Base-by-base conservation (phyloP, 2,329 filamentous ascomycete species). In the Clarireedia monteithiana region DNA sequence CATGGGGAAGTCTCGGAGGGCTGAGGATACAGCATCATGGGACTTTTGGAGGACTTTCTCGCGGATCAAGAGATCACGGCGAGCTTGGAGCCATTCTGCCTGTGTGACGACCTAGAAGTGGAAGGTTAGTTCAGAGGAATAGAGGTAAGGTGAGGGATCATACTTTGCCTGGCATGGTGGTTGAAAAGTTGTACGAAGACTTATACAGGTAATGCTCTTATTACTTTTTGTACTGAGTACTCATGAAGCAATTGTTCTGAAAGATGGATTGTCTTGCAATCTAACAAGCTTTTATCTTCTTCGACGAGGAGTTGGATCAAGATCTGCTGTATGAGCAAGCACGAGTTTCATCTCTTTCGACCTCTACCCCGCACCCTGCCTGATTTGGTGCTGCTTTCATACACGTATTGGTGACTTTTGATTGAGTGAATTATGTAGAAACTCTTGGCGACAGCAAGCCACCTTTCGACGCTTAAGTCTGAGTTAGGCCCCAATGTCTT, bases 1-100 rank as follows among this genome's bases (percentile, higher is more conserved):
- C 64, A 75, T 70, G 24, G 73, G 72, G 4, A 77, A 71, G 5
- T 69, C 58, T 10, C 67, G 69, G 20, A 69, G 69, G 34, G 68
- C 52, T 0, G 64, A 59, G 5, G 65, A 63, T 50, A 74, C 64
- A 17, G 59, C 62, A 20, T 70, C 67, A 48, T 56, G 57, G 42
- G 66, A 67, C 39, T 60, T 63, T 3, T 66, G 68, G 26, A 67
- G 63, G 17, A 67, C 65, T 52, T 72, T 73, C 55, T 73, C 70
- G 50, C 71, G 71, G 15, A 60, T 56, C 5, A 73, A 65, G 20
- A 73, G 64, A 3, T 63, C 63, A 45, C 68, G 72, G 46, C 68
- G 67, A 36, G 69, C 67, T 14, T 59, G 50, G 34, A 70, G 61
- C 70, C 70, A 73, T 59, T 73, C 69, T 4, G 69, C 63, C 36